Conservation (phyloP, 352 stramenopile genomes). For the Elongisporangium prolatum region DNA sequence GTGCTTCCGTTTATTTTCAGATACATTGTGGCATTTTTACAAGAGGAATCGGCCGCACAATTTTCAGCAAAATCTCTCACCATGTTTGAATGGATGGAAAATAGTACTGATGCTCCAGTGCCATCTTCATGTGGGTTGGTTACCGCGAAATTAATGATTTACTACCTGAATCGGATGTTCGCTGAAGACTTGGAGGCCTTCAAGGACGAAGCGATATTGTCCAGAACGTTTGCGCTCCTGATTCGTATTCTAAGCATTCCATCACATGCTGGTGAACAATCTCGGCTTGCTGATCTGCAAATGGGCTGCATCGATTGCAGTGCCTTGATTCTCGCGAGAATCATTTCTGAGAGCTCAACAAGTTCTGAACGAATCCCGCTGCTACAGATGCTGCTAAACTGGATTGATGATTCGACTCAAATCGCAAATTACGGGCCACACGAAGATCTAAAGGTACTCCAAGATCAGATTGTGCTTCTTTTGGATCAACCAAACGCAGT, state of each 20-base stretch:
- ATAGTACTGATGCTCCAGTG: neutral
- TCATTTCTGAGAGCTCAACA: conserved; percentile 6
- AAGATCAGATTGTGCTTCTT: neutral
- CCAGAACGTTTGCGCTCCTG: conserved; percentile 27
- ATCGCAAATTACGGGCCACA: neutral
- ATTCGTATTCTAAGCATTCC: conserved; percentile 48
- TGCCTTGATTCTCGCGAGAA: conserved; percentile 33
- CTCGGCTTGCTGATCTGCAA: conserved; percentile 53
- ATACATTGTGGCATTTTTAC: conserved; percentile 39
- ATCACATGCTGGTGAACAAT: conserved; percentile 16
- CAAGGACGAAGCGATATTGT: conserved; percentile 15
- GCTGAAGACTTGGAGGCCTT: conserved; percentile 25
- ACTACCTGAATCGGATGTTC: conserved; percentile 71
- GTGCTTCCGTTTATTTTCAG: conserved; percentile 39
- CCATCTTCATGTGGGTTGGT: conserved; percentile 32
- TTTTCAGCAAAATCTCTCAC: conserved; percentile 1
- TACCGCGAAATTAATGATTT: conserved; percentile 66
- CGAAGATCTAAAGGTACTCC: neutral
- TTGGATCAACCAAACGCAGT: neutral
- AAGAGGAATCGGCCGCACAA: conserved; percentile 13
- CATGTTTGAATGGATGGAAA: neutral
- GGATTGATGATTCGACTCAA: conserved; percentile 16
- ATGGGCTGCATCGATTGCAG: conserved; percentile 68
- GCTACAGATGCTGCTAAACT: conserved; percentile 26
- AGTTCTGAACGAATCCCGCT: conserved; percentile 8